Evolutionary conservation across 2,329 filamentous ascomycete species (phyloP).

Genomic region (Huntiella moniliformis): DNA sequence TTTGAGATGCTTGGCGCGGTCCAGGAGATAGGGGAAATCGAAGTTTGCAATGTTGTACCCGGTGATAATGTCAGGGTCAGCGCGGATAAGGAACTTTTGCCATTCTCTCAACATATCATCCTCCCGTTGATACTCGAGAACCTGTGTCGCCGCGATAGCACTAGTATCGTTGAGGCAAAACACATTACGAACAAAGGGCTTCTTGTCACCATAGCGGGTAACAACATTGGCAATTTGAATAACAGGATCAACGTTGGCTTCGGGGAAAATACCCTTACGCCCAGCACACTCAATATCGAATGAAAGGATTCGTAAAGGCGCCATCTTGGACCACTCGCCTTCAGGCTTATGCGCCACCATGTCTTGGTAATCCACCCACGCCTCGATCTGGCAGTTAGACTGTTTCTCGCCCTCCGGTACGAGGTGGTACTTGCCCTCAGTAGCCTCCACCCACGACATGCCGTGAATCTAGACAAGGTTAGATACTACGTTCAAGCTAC

Average conservation of each 20-base stretch:
- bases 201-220: constrained; percentile 82
- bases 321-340: constrained; percentile 96
- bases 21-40: constrained; percentile 89
- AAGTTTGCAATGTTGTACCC: constrained; percentile 99
- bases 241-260: constrained; percentile 77
- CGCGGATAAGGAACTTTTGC: constrained; percentile 74
- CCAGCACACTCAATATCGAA: constrained; percentile 99
- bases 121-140: constrained; percentile 66
- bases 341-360: constrained; percentile 74
- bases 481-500: constrained; percentile 8
- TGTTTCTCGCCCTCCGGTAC: constrained; percentile 48
- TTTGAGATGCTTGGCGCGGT: constrained; percentile 72
- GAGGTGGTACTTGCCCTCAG: constrained; percentile 52
- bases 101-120: constrained; percentile 81
- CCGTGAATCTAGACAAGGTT: constrained; percentile 46
- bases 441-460: constrained; percentile 94
- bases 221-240: constrained; percentile 98
- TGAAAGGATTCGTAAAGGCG: constrained; percentile 75
- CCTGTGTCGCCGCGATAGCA: constrained; percentile 83
- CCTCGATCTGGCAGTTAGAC: constrained; percentile 94
- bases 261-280: constrained; percentile 91
- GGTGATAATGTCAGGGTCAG: constrained; percentile 93
- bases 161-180: constrained; percentile 89
- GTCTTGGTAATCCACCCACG: constrained; percentile 62
- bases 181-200: constrained; percentile 89